Evolutionary conservation across 345 rosid genomes (phyloP).

Genomic region (Salix caprea): DNA sequence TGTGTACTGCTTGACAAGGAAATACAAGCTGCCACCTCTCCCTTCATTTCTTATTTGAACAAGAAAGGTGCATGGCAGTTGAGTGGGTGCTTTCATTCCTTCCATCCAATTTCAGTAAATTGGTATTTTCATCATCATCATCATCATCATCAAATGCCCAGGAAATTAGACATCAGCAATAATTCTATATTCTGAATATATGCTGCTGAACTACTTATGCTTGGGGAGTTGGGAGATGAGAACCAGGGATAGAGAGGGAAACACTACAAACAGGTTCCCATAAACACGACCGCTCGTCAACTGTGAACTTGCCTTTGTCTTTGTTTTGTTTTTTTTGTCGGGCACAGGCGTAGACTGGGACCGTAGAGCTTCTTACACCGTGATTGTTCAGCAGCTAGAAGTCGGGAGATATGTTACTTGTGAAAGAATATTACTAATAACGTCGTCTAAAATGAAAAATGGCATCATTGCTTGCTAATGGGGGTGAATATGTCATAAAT

Average conservation of each 20-base stretch:
- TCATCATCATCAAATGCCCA: slow-evolving; percentile 5
- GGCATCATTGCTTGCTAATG: too few relatives aligned
- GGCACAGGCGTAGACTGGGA: too few relatives aligned
- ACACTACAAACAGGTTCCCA: background rate
- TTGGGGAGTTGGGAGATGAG: background rate
- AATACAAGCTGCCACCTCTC: slow-evolving; percentile 24
- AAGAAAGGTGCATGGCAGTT: slow-evolving; percentile 39
- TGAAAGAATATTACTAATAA: too few relatives aligned
- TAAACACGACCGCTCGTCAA: too few relatives aligned
- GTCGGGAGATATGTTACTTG: too few relatives aligned
- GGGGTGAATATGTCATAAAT: too few relatives aligned
- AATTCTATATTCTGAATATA: background rate
- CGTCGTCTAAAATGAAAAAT: too few relatives aligned
- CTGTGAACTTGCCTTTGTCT: too few relatives aligned
- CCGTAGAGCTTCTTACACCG: too few relatives aligned
- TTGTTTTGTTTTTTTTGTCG: too few relatives aligned
- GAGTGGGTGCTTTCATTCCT: slow-evolving; percentile 54
- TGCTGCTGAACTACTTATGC: background rate
- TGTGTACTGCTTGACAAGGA: slow-evolving; percentile 29
- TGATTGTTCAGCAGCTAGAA: too few relatives aligned
- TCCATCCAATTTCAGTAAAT: slow-evolving; percentile 1
- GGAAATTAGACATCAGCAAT: background rate
- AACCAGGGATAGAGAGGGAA: background rate
- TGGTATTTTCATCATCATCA: background rate
- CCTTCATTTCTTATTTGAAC: slow-evolving; percentile 15